phyloP scores from a whole-genome alignment of 1,139 yeast species.

The Trichomonascaceae sp. region DNA sequence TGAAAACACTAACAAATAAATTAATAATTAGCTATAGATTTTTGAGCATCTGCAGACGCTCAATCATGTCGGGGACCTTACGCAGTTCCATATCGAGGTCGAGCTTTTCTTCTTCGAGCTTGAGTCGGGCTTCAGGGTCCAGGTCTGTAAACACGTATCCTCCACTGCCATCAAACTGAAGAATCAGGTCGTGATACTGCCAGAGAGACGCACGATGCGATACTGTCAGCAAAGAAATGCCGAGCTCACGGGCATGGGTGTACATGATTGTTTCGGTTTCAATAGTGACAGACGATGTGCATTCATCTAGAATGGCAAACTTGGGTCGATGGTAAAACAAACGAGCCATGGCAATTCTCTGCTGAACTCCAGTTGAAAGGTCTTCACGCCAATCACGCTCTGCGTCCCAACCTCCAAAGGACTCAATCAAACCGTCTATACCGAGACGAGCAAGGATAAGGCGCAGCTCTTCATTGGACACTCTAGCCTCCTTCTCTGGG shows the following conservation, averaged over 20 bases:
- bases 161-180: slow-evolving; percentile 80
- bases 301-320: slow-evolving; percentile 90
- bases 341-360: slow-evolving; percentile 86
- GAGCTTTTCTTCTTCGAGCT: slow-evolving; percentile 59
- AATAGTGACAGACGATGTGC: slow-evolving; percentile 88
- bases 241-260: slow-evolving; percentile 64
- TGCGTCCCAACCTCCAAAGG: slow-evolving; percentile 47
- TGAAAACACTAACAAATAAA: slow-evolving; percentile 3
- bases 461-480: slow-evolving; percentile 48
- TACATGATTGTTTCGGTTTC: slow-evolving; percentile 89
- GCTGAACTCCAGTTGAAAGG: slow-evolving; percentile 84
- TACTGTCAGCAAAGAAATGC: slow-evolving; percentile 76
- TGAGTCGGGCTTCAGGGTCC: slow-evolving; percentile 54
- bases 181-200: slow-evolving; percentile 76
- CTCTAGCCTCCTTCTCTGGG: slow-evolving; percentile 44
- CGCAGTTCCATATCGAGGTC: slow-evolving; percentile 50
- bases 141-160: slow-evolving; percentile 57
- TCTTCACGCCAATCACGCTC: slow-evolving; percentile 82
- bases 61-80: slow-evolving; percentile 53
- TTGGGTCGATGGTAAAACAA: slow-evolving; percentile 82
- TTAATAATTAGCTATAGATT: slow-evolving; percentile 3
- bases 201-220: slow-evolving; percentile 88
- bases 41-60: slow-evolving; percentile 34
- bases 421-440: slow-evolving; percentile 24
- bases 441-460: slow-evolving; percentile 40